phyloP scores from a whole-genome alignment of 2,329 filamentous ascomycete genomes.

The Decorospora gaudefroyi region DNA sequence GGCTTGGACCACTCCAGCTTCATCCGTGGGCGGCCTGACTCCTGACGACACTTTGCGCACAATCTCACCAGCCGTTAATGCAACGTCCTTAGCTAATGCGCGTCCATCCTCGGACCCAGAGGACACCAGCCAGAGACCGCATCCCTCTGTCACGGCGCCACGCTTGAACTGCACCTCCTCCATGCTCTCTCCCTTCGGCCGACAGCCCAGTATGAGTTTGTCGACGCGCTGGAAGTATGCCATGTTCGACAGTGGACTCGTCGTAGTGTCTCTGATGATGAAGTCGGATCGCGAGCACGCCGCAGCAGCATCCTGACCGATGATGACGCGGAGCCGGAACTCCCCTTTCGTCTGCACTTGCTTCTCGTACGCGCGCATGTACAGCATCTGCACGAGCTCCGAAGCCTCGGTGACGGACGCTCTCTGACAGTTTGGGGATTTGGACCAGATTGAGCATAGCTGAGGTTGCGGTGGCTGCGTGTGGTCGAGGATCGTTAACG shows the following conservation, averaged over 20 bases:
- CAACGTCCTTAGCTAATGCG: constrained; percentile 45
- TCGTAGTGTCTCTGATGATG: constrained; percentile 38
- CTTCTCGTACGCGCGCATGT: constrained; percentile 45
- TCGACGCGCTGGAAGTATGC: constrained; percentile 39
- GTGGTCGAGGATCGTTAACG: constrained; percentile 35
- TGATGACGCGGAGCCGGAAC: constrained; percentile 34
- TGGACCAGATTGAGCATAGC: constrained; percentile 46
- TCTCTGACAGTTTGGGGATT: constrained; percentile 30
- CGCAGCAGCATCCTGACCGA: constrained; percentile 33
- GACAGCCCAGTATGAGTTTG: constrained; percentile 42
- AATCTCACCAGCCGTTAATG: constrained; percentile 41
- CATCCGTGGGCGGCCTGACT: constrained; percentile 19
- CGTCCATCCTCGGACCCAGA: constrained; percentile 41
- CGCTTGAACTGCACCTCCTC: constrained; percentile 48
- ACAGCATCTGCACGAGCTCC: constrained; percentile 42
- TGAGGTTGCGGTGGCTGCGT: constrained; percentile 34
- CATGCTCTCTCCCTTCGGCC: constrained; percentile 44
- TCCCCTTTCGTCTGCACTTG: constrained; percentile 42
- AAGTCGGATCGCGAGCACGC: constrained; percentile 33
- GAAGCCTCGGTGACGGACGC: constrained; percentile 29
- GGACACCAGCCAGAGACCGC: constrained; percentile 42
- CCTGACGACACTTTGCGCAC: constrained; percentile 30
- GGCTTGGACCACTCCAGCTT: constrained; percentile 34
- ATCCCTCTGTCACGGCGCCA: constrained; percentile 34
- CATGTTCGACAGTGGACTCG: constrained; percentile 22